These are phyloP conservation scores for Penicillium polonicum DNA, from an alignment of 2,329 filamentous ascomycete genomes.

Conservation along the genomic window DNA sequence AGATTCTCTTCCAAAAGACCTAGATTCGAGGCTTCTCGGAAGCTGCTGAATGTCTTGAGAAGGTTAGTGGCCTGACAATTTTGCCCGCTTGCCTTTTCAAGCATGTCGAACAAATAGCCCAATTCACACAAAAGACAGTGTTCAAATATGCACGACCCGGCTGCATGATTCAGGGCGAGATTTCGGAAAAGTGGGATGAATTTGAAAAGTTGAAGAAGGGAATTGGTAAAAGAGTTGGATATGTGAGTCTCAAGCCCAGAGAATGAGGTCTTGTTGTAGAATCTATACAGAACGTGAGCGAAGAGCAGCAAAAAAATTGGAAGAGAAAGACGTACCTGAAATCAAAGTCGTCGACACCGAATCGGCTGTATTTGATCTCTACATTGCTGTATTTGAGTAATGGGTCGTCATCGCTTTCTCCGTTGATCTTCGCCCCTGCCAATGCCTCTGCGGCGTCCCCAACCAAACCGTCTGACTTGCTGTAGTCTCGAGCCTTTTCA, in stretches of 20 bases:
- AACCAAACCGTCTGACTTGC: constrained; percentile 41
- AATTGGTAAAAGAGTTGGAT: constrained; percentile 92
- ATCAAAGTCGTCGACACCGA: constrained; percentile 98
- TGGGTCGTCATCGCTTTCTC: constrained; percentile 73
- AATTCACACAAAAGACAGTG: constrained; percentile 89
- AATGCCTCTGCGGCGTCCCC: constrained; percentile 64
- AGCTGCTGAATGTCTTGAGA: constrained; percentile 80
- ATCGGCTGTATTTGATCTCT: constrained; percentile 98
- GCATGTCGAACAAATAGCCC: constrained; percentile 95
- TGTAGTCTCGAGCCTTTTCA: constrained; percentile 74
- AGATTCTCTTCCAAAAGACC: constrained; percentile 83
- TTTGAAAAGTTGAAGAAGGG: constrained; percentile 84
- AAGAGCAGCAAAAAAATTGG: constrained; percentile 71
- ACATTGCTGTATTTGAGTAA: constrained; percentile 88
- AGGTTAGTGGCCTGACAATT: constrained; percentile 97
- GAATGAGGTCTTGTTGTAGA: constrained; percentile 89
- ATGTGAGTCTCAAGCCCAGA: constrained; percentile 96
- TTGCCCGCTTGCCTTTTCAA: constrained; percentile 89
- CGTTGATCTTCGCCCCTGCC: constrained; percentile 67
- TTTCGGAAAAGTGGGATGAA: constrained; percentile 89
- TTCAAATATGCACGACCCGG: constrained; percentile 77
- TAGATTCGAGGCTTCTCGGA: constrained; percentile 73
- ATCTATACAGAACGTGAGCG: constrained; percentile 52
- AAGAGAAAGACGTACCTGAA: constrained; percentile 76
- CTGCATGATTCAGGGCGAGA: constrained; percentile 81